These are phyloP conservation scores for Hymenoscyphus albidus DNA, from an alignment of 2,329 filamentous ascomycete genomes.

Conservation along the genomic window DNA sequence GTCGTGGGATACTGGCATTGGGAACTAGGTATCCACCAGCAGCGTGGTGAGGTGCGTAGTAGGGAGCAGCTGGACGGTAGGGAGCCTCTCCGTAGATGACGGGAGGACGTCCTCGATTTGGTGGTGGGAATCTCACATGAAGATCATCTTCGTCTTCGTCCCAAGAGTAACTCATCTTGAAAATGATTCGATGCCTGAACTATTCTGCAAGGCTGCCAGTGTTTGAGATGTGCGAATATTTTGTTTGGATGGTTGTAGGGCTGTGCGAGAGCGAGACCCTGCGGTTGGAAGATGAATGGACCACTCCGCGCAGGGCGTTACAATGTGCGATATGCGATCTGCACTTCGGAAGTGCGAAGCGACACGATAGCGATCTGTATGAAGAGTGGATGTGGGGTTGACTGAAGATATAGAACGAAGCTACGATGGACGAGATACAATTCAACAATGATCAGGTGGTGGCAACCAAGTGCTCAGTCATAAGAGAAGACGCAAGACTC, in stretches of 20 bases:
- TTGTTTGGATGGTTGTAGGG: slow-evolving; percentile 9
- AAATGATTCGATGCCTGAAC: background rate
- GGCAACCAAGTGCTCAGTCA: background rate
- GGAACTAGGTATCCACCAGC: slow-evolving; percentile 14
- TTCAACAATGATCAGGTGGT: background rate
- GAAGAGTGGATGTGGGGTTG: background rate
- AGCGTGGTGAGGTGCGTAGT: slow-evolving; percentile 9
- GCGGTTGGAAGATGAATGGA: slow-evolving; percentile 3
- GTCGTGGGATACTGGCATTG: slow-evolving; percentile 20
- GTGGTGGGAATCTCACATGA: slow-evolving; percentile 43
- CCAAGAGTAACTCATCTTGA: slow-evolving; percentile 39
- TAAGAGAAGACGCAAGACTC: slow-evolving; percentile 1
- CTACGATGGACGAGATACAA: background rate
- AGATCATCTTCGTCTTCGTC: slow-evolving; percentile 55
- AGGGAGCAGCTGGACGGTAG: slow-evolving; percentile 9
- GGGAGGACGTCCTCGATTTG: background rate
- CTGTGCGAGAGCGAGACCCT: slow-evolving; percentile 11
- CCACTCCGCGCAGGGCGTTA: slow-evolving; percentile 8
- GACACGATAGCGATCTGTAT: background rate
- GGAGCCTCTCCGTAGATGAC: slow-evolving; percentile 12
- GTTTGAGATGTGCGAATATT: background rate
- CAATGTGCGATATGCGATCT: background rate
- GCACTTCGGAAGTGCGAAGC: background rate
- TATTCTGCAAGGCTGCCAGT: slow-evolving; percentile 11
- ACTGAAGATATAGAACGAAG: background rate